These are phyloP conservation scores for Ganoderma boninense DNA, from an alignment of 1,284 basidiomycete genomes.

Conservation along the genomic window DNA sequence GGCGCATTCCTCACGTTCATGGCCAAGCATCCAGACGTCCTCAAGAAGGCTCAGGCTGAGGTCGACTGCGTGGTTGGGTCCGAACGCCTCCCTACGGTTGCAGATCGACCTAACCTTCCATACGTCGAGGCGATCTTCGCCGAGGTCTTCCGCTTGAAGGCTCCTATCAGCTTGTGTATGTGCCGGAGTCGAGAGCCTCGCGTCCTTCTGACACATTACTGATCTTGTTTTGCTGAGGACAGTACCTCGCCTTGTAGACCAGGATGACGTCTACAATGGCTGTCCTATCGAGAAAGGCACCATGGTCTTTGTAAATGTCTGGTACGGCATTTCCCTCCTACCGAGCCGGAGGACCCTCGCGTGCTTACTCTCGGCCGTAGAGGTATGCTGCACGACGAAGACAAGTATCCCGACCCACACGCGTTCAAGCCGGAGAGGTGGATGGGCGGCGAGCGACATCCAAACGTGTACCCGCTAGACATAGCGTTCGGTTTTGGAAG, in stretches of 20 bases:
- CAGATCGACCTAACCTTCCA: conserved; percentile 38
- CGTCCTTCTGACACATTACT: neutral
- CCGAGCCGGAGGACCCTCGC: neutral
- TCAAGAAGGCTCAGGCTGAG: conserved; percentile 41
- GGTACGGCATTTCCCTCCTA: conserved; percentile 7
- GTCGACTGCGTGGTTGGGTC: conserved; percentile 40
- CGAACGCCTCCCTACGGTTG: conserved; percentile 40
- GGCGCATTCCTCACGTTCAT: conserved; percentile 39
- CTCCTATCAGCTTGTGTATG: conserved; percentile 28
- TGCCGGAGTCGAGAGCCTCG: neutral
- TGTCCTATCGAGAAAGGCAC: conserved; percentile 23
- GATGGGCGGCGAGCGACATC: conserved; percentile 26
- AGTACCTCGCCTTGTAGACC: conserved; percentile 8
- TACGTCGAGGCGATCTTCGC: conserved; percentile 43
- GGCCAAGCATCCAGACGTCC: conserved; percentile 39
- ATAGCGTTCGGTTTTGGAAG: conserved; percentile 43
- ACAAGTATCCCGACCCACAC: conserved; percentile 44
- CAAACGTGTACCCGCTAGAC: conserved; percentile 32
- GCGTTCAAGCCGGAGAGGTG: conserved; percentile 47
- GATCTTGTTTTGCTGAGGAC: neutral
- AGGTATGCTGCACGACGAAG: conserved; percentile 47
- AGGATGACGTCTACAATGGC: conserved; percentile 27
- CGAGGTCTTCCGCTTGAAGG: conserved; percentile 42
- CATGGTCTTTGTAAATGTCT: conserved; percentile 27
- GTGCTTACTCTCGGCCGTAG: neutral